Base-by-base conservation (phyloP, 2,329 filamentous ascomycete genomes). In the Stagonosporopsis vannaccii region DNA sequence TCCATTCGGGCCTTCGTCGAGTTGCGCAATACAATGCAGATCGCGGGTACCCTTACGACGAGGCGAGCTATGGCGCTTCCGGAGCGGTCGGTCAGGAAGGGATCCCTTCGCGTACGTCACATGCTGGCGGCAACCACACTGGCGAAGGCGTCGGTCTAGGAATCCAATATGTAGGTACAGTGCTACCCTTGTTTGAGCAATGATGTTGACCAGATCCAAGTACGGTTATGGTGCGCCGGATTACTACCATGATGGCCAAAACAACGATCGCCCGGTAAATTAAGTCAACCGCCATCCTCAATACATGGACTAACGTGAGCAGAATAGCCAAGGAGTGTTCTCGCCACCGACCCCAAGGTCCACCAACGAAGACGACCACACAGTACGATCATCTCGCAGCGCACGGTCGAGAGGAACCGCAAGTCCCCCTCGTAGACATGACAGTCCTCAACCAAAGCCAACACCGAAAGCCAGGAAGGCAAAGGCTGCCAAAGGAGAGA, bases 341-440 rank as follows among this genome's bases (percentile, higher is more conserved):
- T 70, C 71, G 30, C 79, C 80, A 20, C 78, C 78, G 20, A 81
- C 79, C 12, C 79, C 80, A 40, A 72, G 72, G 47, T 81, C 79
- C 30, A 72, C 75, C 12, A 77, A 71, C 8, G 73, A 74, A 30
- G 71, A 74, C 52, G 79, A 81, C 41, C 67, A 70, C 35, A 65
- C 71, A 12, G 71, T 75, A 46, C 77, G 74, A 45, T 77, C 61
- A 3, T 62, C 77, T 33, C 76, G 79, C 51, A 80, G 72, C 45
- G 65, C 68, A 41, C 61, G 67, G 20, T 59, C 63, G 28, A 62
- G 65, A 19, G 63, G 60, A 26, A 53, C 65, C 13, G 66, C 70
- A 13, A 67, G 56, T 45, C 71, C 73, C 8, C 68, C 69, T n/a
- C 51, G 50, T 15, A 65, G 48, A 13, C 59, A 65, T 23, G 59